A percentile compares a stretch with the other conserved stretches of the same genome.
phyloP scores from a whole-genome alignment of 2,329 filamentous ascomycete genomes.

The Xylogone sp. region DNA sequence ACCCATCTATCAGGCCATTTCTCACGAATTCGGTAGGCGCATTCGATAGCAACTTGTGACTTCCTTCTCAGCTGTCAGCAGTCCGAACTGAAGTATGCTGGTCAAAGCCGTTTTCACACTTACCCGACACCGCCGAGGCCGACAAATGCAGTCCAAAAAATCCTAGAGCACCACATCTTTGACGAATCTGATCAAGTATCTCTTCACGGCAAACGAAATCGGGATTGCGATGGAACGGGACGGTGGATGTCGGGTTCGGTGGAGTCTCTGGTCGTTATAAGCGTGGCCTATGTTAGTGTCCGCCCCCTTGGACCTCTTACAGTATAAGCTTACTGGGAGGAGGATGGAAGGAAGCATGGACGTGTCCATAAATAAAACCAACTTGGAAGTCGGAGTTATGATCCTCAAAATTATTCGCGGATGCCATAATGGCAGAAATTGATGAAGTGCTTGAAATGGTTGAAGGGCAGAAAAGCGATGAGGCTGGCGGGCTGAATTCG shows the following conservation, averaged over 20 bases:
- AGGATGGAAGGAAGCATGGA: constrained; percentile 9
- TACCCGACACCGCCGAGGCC: constrained; percentile 19
- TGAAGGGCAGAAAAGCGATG: not conserved
- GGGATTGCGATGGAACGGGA: constrained; percentile 16
- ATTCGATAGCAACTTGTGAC: constrained; percentile 23
- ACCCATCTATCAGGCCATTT: constrained; percentile 14
- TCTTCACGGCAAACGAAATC: constrained; percentile 14
- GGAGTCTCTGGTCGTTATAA: constrained; percentile 17
- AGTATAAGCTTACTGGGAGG: not conserved
- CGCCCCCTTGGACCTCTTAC: not conserved
- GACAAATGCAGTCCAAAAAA: constrained; percentile 17
- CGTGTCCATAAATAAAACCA: constrained; percentile 15
- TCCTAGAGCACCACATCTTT: constrained; percentile 19
- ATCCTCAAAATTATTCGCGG: constrained; percentile 11
- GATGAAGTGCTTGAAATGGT: not conserved
- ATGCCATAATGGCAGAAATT: constrained; percentile 11
- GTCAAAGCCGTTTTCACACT: constrained; percentile 4
- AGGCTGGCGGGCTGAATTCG: not conserved
- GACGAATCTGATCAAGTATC: constrained; percentile 21
- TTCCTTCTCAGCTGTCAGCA: constrained; percentile 13
- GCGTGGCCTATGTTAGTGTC: not conserved
- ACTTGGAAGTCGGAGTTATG: constrained; percentile 16
- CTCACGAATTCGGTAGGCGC: constrained; percentile 8
- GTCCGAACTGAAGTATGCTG: not conserved
- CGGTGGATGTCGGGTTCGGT: constrained; percentile 15